Conservation (phyloP, 1,284 basidiomycete genomes). For the Ustilago hordei region DNA sequence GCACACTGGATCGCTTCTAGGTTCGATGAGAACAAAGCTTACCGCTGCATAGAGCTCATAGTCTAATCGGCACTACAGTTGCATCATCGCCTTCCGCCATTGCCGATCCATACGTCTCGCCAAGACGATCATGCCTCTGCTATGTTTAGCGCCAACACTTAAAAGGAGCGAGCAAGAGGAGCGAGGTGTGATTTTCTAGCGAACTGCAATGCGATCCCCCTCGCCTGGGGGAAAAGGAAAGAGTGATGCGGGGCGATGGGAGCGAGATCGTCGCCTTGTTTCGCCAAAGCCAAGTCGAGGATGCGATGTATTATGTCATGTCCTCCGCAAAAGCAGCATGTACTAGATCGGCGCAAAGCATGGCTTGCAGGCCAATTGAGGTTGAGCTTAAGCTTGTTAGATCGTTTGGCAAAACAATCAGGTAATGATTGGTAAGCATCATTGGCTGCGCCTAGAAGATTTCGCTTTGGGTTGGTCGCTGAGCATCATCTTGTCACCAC, state of each 20-base stretch:
- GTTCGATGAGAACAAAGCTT: too few relatives aligned
- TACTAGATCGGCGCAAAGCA: not conserved
- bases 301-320: constrained; percentile 1
- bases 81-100: not conserved
- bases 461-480: constrained; percentile 34
- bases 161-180: not conserved
- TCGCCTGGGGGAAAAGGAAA: not conserved
- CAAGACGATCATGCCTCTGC: not conserved
- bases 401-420: too few relatives aligned
- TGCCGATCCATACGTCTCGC: constrained; percentile 1
- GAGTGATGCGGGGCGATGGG: not conserved
- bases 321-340: not conserved
- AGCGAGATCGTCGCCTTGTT: not conserved
- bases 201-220: not conserved
- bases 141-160: not conserved
- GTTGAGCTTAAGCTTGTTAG: not conserved
- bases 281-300: not conserved
- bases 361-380: not conserved
- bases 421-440: constrained; percentile 27
- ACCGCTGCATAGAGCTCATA: too few relatives aligned
- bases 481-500: not conserved
- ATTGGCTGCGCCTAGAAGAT: constrained; percentile 9
- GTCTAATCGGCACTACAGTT: not conserved
- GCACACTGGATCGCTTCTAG: too few relatives aligned
- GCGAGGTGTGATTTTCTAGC: not conserved